These are phyloP conservation scores for Gaeumannomyces sp. DNA, from an alignment of 2,329 filamentous ascomycete species.

Conservation along the genomic window DNA sequence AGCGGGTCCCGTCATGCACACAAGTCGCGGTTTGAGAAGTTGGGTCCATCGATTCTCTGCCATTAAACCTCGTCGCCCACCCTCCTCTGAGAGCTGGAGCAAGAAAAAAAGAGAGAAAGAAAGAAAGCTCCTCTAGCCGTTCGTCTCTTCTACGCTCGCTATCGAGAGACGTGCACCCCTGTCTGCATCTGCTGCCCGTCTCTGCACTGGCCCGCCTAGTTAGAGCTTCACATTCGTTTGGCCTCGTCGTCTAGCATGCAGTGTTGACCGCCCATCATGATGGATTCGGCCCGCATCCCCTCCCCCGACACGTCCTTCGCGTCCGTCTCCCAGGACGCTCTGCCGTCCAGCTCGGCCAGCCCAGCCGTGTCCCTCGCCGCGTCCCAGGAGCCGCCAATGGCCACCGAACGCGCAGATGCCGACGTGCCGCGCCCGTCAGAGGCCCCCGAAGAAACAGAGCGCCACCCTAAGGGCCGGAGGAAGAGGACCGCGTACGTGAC, in stretches of 20 bases:
- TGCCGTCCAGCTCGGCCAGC: constrained; percentile 14
- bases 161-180: background rate
- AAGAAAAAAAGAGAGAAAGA: background rate
- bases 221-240: background rate
- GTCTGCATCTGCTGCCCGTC: background rate
- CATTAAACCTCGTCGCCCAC: background rate
- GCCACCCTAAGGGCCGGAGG: constrained; percentile 54
- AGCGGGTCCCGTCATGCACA: constrained; percentile 1
- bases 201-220: background rate
- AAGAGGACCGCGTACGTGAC: constrained; percentile 56
- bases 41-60: background rate
- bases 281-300: constrained; percentile 7
- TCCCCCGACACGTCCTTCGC: constrained; percentile 13
- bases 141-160: background rate
- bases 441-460: constrained; percentile 20
- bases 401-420: constrained; percentile 1
- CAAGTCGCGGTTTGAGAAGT: constrained; percentile 1
- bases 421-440: constrained; percentile 1
- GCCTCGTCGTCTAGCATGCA: background rate
- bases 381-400: constrained; percentile 15
- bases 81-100: background rate
- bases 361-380: constrained; percentile 11
- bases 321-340: constrained; percentile 4
- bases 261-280: background rate
- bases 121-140: background rate